phyloP scores from a whole-genome alignment of 2,329 filamentous ascomycete genomes.

The Xylaria digitata region DNA sequence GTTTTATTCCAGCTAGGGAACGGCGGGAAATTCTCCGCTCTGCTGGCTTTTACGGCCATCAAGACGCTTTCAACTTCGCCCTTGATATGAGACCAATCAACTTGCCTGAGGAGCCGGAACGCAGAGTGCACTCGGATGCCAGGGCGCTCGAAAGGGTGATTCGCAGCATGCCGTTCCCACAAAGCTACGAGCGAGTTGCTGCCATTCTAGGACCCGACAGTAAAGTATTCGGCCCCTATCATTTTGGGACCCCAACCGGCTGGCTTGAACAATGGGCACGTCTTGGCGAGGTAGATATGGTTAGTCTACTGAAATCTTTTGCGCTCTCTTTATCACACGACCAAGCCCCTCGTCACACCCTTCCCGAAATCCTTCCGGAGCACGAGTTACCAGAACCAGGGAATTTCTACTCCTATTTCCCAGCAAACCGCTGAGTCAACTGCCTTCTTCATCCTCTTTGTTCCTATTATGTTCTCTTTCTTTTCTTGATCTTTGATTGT shows the following conservation, averaged over 20 bases:
- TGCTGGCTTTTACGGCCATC: background rate
- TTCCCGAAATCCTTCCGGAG: too few species aligned
- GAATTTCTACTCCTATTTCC: too few species aligned
- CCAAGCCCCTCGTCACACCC: too few species aligned
- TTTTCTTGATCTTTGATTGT: too few species aligned
- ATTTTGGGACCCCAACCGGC: background rate
- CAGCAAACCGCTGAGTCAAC: too few species aligned
- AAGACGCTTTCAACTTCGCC: slow-evolving; percentile 15
- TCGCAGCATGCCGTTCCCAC: background rate
- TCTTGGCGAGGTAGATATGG: background rate
- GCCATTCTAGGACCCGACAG: background rate
- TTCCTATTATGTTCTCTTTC: too few species aligned
- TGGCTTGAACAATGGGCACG: background rate
- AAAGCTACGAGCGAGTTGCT: slow-evolving; percentile 1
- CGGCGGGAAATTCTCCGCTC: background rate
- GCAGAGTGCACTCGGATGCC: background rate
- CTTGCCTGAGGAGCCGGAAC: background rate
- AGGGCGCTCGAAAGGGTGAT: background rate
- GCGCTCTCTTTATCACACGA: too few species aligned
- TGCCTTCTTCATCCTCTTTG: too few species aligned
- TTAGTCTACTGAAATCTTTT: too few species aligned
- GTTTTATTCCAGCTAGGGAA: background rate
- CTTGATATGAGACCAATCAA: slow-evolving; percentile 5
- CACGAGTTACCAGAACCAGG: too few species aligned
- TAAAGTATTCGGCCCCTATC: background rate